phyloP scores from a whole-genome alignment of 352 stramenopile genomes.

The Phytophthora idaei region DNA sequence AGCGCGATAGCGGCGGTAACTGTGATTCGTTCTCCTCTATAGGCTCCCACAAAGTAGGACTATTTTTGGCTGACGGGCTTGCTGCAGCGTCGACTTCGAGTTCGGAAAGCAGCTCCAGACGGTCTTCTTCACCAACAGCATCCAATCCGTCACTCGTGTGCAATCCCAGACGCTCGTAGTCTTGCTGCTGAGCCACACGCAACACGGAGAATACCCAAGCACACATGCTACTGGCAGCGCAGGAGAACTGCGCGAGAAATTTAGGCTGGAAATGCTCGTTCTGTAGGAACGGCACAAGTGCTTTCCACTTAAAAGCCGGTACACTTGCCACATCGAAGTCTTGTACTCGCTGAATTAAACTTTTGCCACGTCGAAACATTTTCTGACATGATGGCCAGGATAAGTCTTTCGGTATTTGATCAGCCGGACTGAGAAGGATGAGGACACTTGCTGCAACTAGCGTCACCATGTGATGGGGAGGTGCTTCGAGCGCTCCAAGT shows the following conservation, averaged over 20 bases:
- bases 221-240: constrained; percentile 57
- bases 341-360: constrained; percentile 56
- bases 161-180: constrained; percentile 32
- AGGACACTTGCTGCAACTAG: constrained; percentile 65
- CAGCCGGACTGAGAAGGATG: constrained; percentile 73
- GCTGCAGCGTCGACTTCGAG: constrained; percentile 60
- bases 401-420: constrained; percentile 74
- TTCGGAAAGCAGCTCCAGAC: constrained; percentile 55
- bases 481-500: constrained; percentile 44
- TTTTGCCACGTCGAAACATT: constrained; percentile 58
- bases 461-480: constrained; percentile 67
- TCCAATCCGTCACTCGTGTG: constrained; percentile 16
- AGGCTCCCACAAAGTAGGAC: constrained; percentile 4
- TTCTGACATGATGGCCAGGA: constrained; percentile 69
- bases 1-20: constrained; percentile 21
- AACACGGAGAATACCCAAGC: constrained; percentile 68
- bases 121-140: constrained; percentile 47
- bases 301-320: constrained; percentile 77
- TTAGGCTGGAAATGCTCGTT: constrained; percentile 77
- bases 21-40: constrained; percentile 15
- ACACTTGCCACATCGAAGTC: constrained; percentile 45
- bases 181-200: constrained; percentile 42
- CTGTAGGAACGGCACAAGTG: constrained; percentile 68
- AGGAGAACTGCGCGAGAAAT: constrained; percentile 59
- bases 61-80: constrained; percentile 13